Conservation (phyloP, 2,329 filamentous ascomycete species). For the Neopestalotiopsis sp. region DNA sequence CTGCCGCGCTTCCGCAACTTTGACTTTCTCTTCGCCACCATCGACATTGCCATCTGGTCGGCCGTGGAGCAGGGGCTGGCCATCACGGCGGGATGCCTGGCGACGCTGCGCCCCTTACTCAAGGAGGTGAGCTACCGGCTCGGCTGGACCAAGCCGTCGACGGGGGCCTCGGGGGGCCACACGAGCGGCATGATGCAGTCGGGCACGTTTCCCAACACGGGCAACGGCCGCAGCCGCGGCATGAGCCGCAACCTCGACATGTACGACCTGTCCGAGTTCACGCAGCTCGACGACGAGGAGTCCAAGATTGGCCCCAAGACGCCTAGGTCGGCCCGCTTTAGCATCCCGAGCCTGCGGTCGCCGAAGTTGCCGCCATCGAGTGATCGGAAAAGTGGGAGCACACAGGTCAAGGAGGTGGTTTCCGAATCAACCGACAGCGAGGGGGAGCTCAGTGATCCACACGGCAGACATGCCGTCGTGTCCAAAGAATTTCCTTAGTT, state of each 20-base stretch:
- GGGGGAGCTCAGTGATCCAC: slow-evolving; percentile 13
- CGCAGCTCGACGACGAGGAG: slow-evolving; percentile 14
- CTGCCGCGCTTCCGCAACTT: slow-evolving; percentile 41
- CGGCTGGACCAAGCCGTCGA: slow-evolving; percentile 10
- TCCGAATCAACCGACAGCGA: slow-evolving; percentile 19
- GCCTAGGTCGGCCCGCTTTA: background rate
- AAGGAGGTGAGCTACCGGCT: slow-evolving; percentile 12
- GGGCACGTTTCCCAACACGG: slow-evolving; percentile 2
- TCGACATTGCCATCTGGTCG: slow-evolving; percentile 54
- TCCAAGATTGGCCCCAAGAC: background rate
- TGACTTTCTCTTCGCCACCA: slow-evolving; percentile 49
- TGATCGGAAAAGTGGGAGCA: background rate
- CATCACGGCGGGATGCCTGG: slow-evolving; percentile 51
- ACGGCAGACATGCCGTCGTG: background rate
- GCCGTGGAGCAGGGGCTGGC: slow-evolving; percentile 52
- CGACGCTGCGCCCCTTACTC: slow-evolving; percentile 50
- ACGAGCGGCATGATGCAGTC: background rate
- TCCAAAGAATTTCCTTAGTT: slow-evolving; percentile 5
- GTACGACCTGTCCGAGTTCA: slow-evolving; percentile 13
- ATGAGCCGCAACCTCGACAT: slow-evolving; percentile 9
- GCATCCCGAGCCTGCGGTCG: background rate
- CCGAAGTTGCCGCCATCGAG: background rate
- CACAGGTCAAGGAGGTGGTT: slow-evolving; percentile 12
- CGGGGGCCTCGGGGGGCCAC: background rate
- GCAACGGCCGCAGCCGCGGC: background rate